Base-by-base conservation (phyloP, 345 rosid genomes). In the Melaleuca quinquenervia region DNA sequence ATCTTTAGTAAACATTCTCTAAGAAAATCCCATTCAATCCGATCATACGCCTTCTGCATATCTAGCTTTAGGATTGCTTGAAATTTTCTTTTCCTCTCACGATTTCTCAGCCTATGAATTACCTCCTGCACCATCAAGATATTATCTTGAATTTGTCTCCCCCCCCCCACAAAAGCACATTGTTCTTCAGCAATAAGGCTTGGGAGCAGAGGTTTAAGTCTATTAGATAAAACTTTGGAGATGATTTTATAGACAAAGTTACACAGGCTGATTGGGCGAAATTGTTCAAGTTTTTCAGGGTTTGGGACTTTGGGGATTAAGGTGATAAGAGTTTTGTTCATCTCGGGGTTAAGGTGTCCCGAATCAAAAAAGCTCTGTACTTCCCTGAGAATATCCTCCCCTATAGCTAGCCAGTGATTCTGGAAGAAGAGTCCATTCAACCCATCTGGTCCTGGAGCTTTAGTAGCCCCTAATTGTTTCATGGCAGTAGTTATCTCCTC, bases 271-370 rank as follows among this genome's bases (percentile, higher is more conserved):
- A 54, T 54, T 3, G n/a, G 60, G 24, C 0, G n/a, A 8, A 21
- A 54, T 54, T 54, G 5, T 8, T 54, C 60, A 8, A 54, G 60
- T 11, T 22, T 54, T 21, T 54, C 0, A 3, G 3, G n/a, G 11
- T 54, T 54, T 54, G n/a, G 13, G 0, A 54, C 21, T 54, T 22
- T 54, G 1, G n/a, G 60, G 26, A 54, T 54, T 5, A 22, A 2
- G 60, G 60, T 41, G 41, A 41, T 41, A 2, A 2, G 41, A 4
- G 41, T 4, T 41, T 4, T 41, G 41, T 41, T 41, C 60, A 22
- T 54, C 20, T 54, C 0, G 0, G 1, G 5, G n/a, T 0, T 54
- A 20, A 54, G 22, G 58, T 22, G 0, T 24, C 0, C 2, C 2
- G 3, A 20, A 54, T 54, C n/a, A 54, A 22, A 54, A 26, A 53